Conservation (phyloP, 2,329 filamentous ascomycete genomes). For the Xylariaceae sp. region DNA sequence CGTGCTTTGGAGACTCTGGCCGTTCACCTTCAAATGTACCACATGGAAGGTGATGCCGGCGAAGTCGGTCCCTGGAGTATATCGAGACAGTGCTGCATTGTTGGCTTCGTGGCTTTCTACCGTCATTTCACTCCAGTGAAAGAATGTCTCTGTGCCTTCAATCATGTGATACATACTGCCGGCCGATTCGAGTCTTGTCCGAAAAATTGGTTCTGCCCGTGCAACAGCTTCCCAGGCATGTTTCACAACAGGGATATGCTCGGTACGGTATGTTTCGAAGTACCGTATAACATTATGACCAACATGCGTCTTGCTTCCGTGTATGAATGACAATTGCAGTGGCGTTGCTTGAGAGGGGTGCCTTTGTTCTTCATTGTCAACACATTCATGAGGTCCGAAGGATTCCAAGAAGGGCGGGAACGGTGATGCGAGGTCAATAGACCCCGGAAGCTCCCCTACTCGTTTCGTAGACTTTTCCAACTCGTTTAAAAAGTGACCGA, state of each 20-base stretch:
- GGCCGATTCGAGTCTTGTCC: background rate
- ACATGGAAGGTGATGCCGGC: background rate
- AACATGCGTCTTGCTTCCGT: background rate
- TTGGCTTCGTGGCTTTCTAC: background rate
- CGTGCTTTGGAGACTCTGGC: background rate
- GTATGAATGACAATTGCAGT: constrained; percentile 3
- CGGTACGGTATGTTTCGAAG: constrained; percentile 4
- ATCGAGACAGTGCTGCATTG: background rate
- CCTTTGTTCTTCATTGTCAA: background rate
- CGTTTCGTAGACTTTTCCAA: too few relatives aligned
- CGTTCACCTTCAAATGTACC: background rate
- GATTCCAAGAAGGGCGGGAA: background rate
- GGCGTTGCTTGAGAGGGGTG: background rate
- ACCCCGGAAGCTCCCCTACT: too few relatives aligned
- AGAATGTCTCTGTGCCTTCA: background rate
- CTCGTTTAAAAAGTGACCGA: too few relatives aligned
- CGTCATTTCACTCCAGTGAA: background rate
- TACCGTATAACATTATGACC: constrained; percentile 4
- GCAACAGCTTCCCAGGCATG: too few relatives aligned
- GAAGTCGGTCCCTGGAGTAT: background rate
- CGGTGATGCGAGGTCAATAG: too few relatives aligned
- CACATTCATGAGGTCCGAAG: background rate
- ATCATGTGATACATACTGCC: background rate
- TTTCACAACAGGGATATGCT: background rate
- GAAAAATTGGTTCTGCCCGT: background rate